phyloP scores from a whole-genome alignment of 345 rosid species.

The Euphorbia pulcherrima region DNA sequence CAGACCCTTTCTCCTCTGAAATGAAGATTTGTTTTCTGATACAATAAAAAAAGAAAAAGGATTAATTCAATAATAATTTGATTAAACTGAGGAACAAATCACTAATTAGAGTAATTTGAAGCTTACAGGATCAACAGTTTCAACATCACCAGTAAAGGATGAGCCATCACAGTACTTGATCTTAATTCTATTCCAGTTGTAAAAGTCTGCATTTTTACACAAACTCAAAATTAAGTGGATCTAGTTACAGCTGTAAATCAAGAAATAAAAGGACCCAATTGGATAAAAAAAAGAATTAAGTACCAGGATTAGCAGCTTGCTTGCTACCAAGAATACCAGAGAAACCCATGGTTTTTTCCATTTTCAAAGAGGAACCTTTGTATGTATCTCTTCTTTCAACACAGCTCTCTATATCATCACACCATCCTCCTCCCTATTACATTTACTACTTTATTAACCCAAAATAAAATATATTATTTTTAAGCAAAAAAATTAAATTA shows the following conservation, averaged over 20 bases:
- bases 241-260: no score
- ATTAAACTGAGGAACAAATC: no score
- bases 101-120: not conserved
- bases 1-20: conserved; percentile 89
- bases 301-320: conserved; percentile 73
- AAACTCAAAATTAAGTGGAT: not conserved
- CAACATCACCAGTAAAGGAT: conserved; percentile 86
- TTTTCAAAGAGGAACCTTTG: conserved; percentile 73
- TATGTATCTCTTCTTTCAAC: conserved; percentile 54
- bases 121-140: conserved; percentile 67
- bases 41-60: conserved; percentile 14
- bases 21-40: conserved; percentile 79
- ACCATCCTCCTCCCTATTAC: conserved; percentile 95
- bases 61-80: no score
- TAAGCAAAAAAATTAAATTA: not conserved
- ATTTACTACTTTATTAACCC: not conserved
- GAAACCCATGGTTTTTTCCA: conserved; percentile 65
- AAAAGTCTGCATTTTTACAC: conserved; percentile 47
- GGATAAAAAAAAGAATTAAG: no score
- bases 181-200: conserved; percentile 86
- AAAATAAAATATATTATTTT: not conserved
- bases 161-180: conserved; percentile 92
- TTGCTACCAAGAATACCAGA: conserved; percentile 74
- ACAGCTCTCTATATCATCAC: conserved; percentile 63
- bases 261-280: no score